Evolutionary conservation across 2,329 filamentous ascomycete species (phyloP), one percentile per base, ranked within the genome.

Genomic region (Aspergillus arachidicola): DNA sequence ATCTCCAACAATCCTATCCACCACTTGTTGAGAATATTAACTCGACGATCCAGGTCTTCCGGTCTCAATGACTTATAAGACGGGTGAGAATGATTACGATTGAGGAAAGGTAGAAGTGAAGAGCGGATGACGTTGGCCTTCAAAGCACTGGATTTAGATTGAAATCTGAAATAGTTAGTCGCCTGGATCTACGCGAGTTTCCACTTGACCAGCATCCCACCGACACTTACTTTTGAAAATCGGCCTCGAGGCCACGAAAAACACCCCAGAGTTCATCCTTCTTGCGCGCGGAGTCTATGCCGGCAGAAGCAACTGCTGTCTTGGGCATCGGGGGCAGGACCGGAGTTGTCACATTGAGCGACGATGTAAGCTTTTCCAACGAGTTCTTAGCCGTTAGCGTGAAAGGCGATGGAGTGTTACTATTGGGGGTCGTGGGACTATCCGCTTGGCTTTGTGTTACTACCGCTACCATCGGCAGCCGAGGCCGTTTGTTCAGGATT

Each of bases 1-100:
- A 96, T 88, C 64, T 95, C 93, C 61, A 97, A 80, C 45, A 97
- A 81, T 1, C 87, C 89, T 50, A 85, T 89, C 94, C 94, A 97
- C 94, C 94, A 97, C 73, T 92, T 94, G 75, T 95, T 92, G 62
- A 97, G 80, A 55, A 96, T 92, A 51, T 88, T 88, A 2, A 91
- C 86, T 64, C 94, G 86, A 41, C 91, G 86, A 71, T 97, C 93
- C 51, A 97, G 79, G 74, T 96, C 92, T 79, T 96, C 92, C 2
- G 92, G 84, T n/a, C 86, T 82, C 53, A 97, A 81, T 19, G 76
- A 81, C 66, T 82, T 83, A 70, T 87, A 90, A 10, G 91, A 92
- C 1, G 86, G 80, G 71, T 94, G 89, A 38, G 85, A 80, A 64
- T 86, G 85, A 70, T 93, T 89, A 58, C 86, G 88, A 62, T 87